Percentiles rank a stretch among this genome's conserved stretches.
Evolutionary conservation across 352 stramenopile species (phyloP).

Genomic region (Phytophthora foliorum): DNA sequence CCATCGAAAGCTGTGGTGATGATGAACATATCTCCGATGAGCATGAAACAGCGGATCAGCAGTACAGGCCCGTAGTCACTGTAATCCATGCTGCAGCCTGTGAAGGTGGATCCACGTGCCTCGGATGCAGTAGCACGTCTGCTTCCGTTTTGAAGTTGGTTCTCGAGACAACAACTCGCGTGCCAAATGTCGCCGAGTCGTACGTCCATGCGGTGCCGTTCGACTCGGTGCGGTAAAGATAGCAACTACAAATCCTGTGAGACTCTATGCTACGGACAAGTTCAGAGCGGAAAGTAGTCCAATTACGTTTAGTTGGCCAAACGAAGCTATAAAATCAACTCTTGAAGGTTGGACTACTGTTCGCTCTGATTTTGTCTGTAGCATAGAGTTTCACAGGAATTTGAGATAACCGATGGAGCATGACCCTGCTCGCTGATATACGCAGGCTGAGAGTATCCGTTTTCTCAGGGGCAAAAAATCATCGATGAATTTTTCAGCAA

Average conservation of each 20-base stretch:
- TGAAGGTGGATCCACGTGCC: background rate
- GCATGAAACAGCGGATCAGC: too few relatives aligned
- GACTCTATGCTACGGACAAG: too few relatives aligned
- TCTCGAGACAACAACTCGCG: slow-evolving; percentile 4
- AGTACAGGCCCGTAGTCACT: background rate
- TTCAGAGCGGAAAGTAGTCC: too few relatives aligned
- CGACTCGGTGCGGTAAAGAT: slow-evolving; percentile 13
- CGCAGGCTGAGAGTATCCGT: background rate
- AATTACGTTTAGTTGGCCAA: too few relatives aligned
- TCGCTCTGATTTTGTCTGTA: too few relatives aligned
- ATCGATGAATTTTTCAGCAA: slow-evolving; percentile 30
- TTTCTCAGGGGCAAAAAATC: slow-evolving; percentile 17
- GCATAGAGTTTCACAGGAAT: too few relatives aligned
- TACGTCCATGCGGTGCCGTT: slow-evolving; percentile 17
- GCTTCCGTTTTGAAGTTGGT: background rate
- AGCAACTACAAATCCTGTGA: too few relatives aligned
- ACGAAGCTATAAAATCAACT: too few relatives aligned
- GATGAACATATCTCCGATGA: too few relatives aligned
- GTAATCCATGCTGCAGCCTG: background rate
- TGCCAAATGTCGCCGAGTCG: slow-evolving; percentile 16
- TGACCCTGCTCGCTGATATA: slow-evolving; percentile 14
- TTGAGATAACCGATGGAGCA: too few relatives aligned
- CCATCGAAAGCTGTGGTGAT: too few relatives aligned
- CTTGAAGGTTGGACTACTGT: too few relatives aligned
- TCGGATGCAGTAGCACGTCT: background rate